A percentile compares a stretch with the other conserved stretches of the same genome.
Evolutionary conservation across 2,329 filamentous ascomycete species (phyloP).

Genomic region (Fusarium torreyae): DNA sequence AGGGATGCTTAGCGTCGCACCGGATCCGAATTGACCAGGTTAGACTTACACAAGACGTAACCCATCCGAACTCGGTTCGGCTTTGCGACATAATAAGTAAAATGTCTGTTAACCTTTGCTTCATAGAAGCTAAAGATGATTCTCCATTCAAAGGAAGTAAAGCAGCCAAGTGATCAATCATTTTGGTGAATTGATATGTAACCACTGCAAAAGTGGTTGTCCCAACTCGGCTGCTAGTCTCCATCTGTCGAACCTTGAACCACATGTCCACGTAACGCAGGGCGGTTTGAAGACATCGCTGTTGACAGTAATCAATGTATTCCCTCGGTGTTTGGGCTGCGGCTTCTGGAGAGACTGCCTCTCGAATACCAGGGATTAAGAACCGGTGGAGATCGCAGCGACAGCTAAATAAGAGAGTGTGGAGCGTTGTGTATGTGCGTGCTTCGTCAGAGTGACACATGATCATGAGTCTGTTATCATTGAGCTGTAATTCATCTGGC

Average conservation of each 20-base stretch:
- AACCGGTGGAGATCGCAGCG: slow-evolving; percentile 50
- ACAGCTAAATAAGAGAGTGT: slow-evolving; percentile 38
- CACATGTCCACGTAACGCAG: slow-evolving; percentile 32
- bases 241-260: slow-evolving; percentile 24
- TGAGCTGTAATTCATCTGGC: slow-evolving; percentile 42
- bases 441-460: slow-evolving; percentile 48
- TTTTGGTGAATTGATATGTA: slow-evolving; percentile 40
- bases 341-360: slow-evolving; percentile 37
- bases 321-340: slow-evolving; percentile 24
- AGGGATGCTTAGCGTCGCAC: background rate
- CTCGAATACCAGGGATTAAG: slow-evolving; percentile 46
- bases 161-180: slow-evolving; percentile 30
- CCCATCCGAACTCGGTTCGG: slow-evolving; percentile 12
- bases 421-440: slow-evolving; percentile 36
- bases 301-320: slow-evolving; percentile 42
- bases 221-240: slow-evolving; percentile 31
- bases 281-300: slow-evolving; percentile 23
- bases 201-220: slow-evolving; percentile 23
- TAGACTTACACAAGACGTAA: slow-evolving; percentile 24
- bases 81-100: slow-evolving; percentile 1
- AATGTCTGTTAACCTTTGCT: slow-evolving; percentile 29
- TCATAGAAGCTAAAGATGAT: slow-evolving; percentile 11
- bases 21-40: accelerated
- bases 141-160: slow-evolving; percentile 25
- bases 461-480: slow-evolving; percentile 35